Percentiles rank a stretch among this genome's conserved stretches.
phyloP scores from a whole-genome alignment of 768 basidiomycete species.

The Lactarius evosmus region DNA sequence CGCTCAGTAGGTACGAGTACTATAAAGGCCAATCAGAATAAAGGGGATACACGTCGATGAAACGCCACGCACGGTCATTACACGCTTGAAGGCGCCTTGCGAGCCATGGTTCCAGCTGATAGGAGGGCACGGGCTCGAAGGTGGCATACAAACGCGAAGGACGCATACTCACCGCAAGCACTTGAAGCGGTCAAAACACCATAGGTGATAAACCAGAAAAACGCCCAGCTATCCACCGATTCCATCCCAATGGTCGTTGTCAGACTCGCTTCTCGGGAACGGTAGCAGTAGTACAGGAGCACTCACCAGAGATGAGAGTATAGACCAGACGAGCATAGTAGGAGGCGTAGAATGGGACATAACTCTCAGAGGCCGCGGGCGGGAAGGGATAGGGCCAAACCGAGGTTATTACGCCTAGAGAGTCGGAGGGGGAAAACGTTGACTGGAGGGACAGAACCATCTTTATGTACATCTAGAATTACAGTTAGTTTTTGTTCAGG shows the following conservation, averaged over 20 bases:
- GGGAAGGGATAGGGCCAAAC: neutral
- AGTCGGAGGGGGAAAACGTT: neutral
- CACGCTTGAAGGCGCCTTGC: conserved; percentile 72
- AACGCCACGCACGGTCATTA: conserved; percentile 67
- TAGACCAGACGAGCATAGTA: conserved; percentile 58
- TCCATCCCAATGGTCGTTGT: neutral
- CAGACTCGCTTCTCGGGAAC: neutral
- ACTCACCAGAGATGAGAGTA: conserved; percentile 52
- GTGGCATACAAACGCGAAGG: neutral
- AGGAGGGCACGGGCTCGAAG: neutral
- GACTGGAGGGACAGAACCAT: neutral
- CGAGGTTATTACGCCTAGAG: too few relatives aligned
- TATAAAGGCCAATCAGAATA: conserved; percentile 31
- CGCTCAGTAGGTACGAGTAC: conserved; percentile 68
- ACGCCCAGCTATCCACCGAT: conserved; percentile 44
- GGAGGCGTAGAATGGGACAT: conserved; percentile 19
- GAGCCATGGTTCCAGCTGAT: conserved; percentile 67
- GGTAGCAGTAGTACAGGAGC: neutral
- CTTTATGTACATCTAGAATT: conserved; percentile 1
- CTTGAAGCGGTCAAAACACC: conserved; percentile 76
- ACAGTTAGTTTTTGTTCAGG: neutral
- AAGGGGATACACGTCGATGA: neutral
- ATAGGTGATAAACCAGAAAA: conserved; percentile 71
- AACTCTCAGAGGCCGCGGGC: neutral
- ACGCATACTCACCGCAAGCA: conserved; percentile 55